Base-by-base conservation (phyloP, 1,284 basidiomycete genomes). In the Moesziomyces globuligerus region DNA sequence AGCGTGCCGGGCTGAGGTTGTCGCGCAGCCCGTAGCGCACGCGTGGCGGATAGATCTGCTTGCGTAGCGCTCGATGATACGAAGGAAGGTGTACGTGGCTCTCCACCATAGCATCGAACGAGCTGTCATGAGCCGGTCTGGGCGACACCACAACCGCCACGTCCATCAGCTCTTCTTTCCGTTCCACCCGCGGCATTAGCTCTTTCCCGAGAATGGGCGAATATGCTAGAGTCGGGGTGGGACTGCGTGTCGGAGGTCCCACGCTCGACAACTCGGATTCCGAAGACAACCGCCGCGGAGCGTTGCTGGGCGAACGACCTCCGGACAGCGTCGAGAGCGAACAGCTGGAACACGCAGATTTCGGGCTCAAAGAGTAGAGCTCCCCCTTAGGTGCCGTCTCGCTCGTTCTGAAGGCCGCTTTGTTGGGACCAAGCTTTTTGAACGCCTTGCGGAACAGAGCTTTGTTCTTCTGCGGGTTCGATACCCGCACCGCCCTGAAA, bases 61-160 rank as follows among this genome's bases (percentile, higher is more conserved):
- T 66, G 26, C 62, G 62, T 17, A 66, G 46, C 28, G 36, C 32
- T n/a, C 62, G 62, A 38, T 59, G 55, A 21, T 66, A 59, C 9
- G 34, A 38, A 5, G 62, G 62, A 26, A 59, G 42, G 21, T 47
- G 24, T n/a, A 48, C 17, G 3, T 45, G 45, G 32, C 32, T 34
- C 15, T 34, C 32, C 11, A 41, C 17, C n/a, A n/a, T 24, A n/a
- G 51, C 21, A 18, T 46, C 51, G 11, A 21, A 7, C 3, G 5
- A 7, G 4, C 4, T 18, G 29, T 24, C 38, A 2, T 17, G 8
- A 1, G 38, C 38, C 18, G 20, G 13, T 18, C 38, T 39, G 2
- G 38, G 20, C 20, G 20, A 15, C 8, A n/a, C 20, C 8, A 18
- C n/a, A 18, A 20, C 38, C 7, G 18, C 20, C 2, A 21, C 38